Evolutionary conservation across 768 basidiomycete species (phyloP), one percentile per base, ranked within the genome.

Genomic region (Hemileccinum rubropunctum): DNA sequence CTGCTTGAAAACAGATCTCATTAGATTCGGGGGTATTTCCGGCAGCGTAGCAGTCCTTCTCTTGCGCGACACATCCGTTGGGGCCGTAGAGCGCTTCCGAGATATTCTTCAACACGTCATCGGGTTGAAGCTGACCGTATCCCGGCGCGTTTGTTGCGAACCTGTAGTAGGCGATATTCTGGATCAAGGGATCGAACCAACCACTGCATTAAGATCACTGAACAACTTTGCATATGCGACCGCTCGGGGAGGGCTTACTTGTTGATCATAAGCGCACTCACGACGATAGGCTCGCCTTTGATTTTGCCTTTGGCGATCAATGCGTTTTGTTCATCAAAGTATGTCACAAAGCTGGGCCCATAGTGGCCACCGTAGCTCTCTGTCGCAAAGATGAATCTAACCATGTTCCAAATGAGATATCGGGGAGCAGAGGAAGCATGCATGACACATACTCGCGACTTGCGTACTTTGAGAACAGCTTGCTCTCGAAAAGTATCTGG

Each of bases 281-380:
- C 79, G 4, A 70, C 59, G 42, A 87, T 67, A 35, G 70, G 66
- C 48, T 80, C 80, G 1, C 79, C 84, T 20, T 73, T 37, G 6
- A 84, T 53, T 3, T 57, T 48, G 6, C 78, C 77, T 8, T 58
- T 59, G 9, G 67, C 54, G 45, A 86, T 84, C 44, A 73, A 64
- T 1, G 67, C 66, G 42, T 84, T 86, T 61, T 86, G 83, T 48
- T 82, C 66, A 30, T 83, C 73, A 58, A 87, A 85, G 58, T 76
- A 84, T 5, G 79, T 79, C 27, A 82, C 81, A 52, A 85, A 84
- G 43, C 71, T 72, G 4, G 84, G 82, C 1, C 80, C 83, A 59
- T 83, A 86, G 58, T 86, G 83, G 0, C 83, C 83, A 6, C 84
- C 84, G 47, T 83, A 86, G 44, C 81, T 82, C 60, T 86, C 83